Evolutionary conservation across 2,329 filamentous ascomycete genomes (phyloP), one percentile per base, ranked within the genome.

Genomic region (Bipolaris gigantea): DNA sequence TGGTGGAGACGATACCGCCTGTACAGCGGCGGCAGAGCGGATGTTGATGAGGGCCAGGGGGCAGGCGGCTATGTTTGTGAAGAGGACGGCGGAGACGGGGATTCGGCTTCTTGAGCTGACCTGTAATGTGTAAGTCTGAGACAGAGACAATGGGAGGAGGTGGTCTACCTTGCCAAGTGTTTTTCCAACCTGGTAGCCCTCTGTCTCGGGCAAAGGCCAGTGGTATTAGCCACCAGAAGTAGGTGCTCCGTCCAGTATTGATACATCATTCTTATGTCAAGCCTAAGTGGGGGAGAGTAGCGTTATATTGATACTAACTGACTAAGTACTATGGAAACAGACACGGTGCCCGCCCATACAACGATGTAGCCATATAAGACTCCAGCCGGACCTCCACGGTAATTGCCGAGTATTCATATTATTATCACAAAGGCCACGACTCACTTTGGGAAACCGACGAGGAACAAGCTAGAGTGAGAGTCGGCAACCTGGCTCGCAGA

Each of bases 21-120:
- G 61, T 64, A 53, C 57, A 56, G 33, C 69, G 69, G 5, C 66
- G 66, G 40, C 62, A 70, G 5, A 72, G 4, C 79, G 80, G 53
- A 83, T 75, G 59, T 81, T 80, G 64, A 82, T 77, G 16, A 82
- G 67, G 0, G 75, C 74, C 16, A 82, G 71, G 3, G 81, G 63
- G 21, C 70, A 63, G 27, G 75, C 73, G 23, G 79, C 64, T 7
- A 74, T 53, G 18, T 76, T 67, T 13, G 66, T 66, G 11, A 58
- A 40, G 25, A 52, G 53, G 15, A 71, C 61, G 2, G 67, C 59
- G 25, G 63, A 57, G 10, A 80, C 69, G 1, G 79, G 79, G 33
- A 68, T 65, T 0, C 54, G 54, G 4, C 64, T 68, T 15, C 60
- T 44, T 3, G 56, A 23, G 16, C 58, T 63, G 50, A 70, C 55